Conservation (phyloP, 768 basidiomycete species). For the Mycena filopes region DNA sequence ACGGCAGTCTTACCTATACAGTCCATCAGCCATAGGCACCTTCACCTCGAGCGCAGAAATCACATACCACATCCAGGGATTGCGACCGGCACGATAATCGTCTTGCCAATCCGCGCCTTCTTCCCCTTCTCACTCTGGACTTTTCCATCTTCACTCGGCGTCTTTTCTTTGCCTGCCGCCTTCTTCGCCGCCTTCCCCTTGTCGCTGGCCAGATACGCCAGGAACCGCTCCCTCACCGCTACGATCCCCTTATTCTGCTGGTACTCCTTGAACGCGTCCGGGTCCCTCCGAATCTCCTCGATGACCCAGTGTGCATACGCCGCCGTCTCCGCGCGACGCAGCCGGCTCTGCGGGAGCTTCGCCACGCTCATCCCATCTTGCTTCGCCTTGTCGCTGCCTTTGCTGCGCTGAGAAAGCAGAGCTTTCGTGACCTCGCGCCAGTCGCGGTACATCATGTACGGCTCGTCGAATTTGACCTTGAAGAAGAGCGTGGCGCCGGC, state of each 20-base stretch:
- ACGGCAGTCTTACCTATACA: slow-evolving; percentile 89
- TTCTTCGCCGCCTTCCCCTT: slow-evolving; percentile 52
- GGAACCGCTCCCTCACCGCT: slow-evolving; percentile 79
- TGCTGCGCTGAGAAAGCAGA: slow-evolving; percentile 58
- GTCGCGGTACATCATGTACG: slow-evolving; percentile 98
- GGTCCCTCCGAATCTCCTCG: slow-evolving; percentile 73
- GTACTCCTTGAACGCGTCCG: slow-evolving; percentile 69
- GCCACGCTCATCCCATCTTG: slow-evolving; percentile 34
- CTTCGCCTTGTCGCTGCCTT: slow-evolving; percentile 39
- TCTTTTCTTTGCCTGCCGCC: slow-evolving; percentile 39
- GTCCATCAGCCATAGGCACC: neutral
- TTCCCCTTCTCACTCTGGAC: slow-evolving; percentile 39
- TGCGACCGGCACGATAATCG: slow-evolving; percentile 87
- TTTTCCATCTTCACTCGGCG: slow-evolving; percentile 28
- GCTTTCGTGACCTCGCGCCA: slow-evolving; percentile 94
- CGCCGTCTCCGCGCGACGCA: slow-evolving; percentile 81
- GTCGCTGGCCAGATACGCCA: slow-evolving; percentile 69
- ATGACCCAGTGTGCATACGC: slow-evolving; percentile 88
- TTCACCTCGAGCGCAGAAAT: neutral
- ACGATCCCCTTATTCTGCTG: slow-evolving; percentile 87
- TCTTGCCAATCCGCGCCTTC: slow-evolving; percentile 64
- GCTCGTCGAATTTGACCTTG: slow-evolving; percentile 99
- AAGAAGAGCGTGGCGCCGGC: slow-evolving; percentile 94
- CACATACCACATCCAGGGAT: slow-evolving; percentile 91
- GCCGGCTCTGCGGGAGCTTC: slow-evolving; percentile 68